phyloP scores from a whole-genome alignment of 495 filamentous ascomycete species.

The Acidiella bohemica region DNA sequence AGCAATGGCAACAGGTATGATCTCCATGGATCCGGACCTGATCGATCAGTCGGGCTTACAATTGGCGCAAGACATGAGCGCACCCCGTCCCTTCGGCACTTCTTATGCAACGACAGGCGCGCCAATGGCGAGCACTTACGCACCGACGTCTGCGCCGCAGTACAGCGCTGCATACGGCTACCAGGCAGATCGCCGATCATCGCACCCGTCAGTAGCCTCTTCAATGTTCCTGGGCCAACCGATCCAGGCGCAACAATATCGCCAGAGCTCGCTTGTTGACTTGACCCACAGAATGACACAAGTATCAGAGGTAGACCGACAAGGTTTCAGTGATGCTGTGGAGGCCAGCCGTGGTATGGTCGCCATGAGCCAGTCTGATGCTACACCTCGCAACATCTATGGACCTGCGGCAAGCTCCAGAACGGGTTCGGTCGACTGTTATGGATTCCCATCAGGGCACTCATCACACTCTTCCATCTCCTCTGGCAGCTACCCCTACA shows the following conservation, averaged over 20 bases:
- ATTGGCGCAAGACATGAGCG: constrained; percentile 55
- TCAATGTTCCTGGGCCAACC: constrained; percentile 33
- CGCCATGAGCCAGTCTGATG: constrained; percentile 73
- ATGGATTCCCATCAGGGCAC: constrained; percentile 83
- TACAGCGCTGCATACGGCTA: constrained; percentile 45
- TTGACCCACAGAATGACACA: constrained; percentile 42
- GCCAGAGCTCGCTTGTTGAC: constrained; percentile 49
- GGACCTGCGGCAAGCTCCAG: constrained; percentile 48
- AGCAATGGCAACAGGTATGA: constrained; percentile 54
- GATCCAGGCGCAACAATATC: constrained; percentile 33
- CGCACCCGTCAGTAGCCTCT: constrained; percentile 73
- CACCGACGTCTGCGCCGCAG: constrained; percentile 55
- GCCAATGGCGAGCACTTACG: constrained; percentile 52
- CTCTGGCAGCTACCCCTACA: constrained; percentile 55
- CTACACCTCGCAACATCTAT: constrained; percentile 80
- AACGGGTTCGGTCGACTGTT: constrained; percentile 64
- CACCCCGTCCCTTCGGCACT: constrained; percentile 26
- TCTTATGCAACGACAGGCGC: constrained; percentile 28
- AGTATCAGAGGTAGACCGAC: constrained; percentile 44
- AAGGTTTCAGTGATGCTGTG: constrained; percentile 63
- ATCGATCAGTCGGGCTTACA: constrained; percentile 47
- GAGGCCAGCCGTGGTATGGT: constrained; percentile 86
- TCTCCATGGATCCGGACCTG: constrained; percentile 39
- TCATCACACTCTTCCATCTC: constrained; percentile 93
- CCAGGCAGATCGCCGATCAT: constrained; percentile 61